These are phyloP conservation scores for Serendipita sp. DNA, from an alignment of 768 basidiomycete genomes.

Conservation along the genomic window DNA sequence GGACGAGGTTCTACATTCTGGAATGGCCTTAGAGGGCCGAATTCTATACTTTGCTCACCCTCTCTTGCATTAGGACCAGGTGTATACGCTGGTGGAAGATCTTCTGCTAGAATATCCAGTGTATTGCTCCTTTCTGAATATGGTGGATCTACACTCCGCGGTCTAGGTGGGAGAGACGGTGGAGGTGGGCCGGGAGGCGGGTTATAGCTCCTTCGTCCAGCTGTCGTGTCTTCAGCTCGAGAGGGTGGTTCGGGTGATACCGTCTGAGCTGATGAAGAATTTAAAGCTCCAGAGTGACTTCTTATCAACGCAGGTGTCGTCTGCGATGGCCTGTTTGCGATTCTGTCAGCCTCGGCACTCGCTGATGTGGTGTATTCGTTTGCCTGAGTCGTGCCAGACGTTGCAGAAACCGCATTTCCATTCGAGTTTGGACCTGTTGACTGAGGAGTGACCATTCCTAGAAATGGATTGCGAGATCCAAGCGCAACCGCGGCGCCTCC, in stretches of 20 bases:
- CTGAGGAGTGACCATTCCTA: neutral
- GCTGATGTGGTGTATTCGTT: neutral
- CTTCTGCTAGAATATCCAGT: slow-evolving; percentile 25
- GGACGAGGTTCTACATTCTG: slow-evolving; percentile 23
- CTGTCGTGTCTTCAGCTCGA: neutral
- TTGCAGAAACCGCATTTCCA: neutral
- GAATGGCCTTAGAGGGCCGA: slow-evolving; percentile 48
- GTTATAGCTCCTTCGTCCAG: neutral
- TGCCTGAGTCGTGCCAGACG: neutral
- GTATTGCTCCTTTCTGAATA: neutral
- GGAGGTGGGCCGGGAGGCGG: neutral
- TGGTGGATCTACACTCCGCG: neutral
- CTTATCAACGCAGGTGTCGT: neutral
- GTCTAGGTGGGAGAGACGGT: neutral
- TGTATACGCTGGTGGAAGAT: slow-evolving; percentile 57
- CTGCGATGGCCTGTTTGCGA: neutral
- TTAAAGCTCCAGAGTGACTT: neutral
- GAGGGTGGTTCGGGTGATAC: neutral
- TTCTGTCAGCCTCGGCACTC: neutral
- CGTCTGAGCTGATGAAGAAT: neutral
- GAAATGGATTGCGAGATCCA: neutral
- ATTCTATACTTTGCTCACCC: slow-evolving; percentile 47
- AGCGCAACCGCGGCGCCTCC: neutral
- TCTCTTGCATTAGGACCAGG: slow-evolving; percentile 31
- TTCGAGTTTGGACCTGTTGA: neutral